Conservation (phyloP, 1,284 basidiomycete genomes). For the Paramarasmius palmivorus region DNA sequence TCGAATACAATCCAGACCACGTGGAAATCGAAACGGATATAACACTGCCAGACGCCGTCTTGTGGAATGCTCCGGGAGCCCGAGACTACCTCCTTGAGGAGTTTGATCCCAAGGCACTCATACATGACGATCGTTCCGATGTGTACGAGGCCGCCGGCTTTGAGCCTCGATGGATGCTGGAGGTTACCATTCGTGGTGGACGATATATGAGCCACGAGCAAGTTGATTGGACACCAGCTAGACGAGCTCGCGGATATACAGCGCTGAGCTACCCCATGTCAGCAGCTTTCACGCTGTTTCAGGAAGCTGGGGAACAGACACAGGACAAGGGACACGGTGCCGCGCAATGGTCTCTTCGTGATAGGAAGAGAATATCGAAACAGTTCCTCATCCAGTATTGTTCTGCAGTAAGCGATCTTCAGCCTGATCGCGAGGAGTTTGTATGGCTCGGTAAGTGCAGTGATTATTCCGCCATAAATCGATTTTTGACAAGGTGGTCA, state of each 20-base stretch:
- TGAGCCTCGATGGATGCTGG: background rate
- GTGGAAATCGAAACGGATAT: too few species aligned
- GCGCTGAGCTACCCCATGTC: background rate
- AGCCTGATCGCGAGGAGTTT: constrained; percentile 14
- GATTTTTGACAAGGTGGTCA: too few species aligned
- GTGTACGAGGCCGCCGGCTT: background rate
- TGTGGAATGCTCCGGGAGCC: too few species aligned
- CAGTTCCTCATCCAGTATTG: constrained; percentile 4
- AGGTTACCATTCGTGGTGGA: background rate
- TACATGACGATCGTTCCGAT: background rate
- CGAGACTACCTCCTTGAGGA: too few species aligned
- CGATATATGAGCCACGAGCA: background rate
- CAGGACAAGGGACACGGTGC: background rate
- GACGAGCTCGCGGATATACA: background rate
- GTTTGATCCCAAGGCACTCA: too few species aligned
- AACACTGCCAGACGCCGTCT: too few species aligned
- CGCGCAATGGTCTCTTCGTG: background rate
- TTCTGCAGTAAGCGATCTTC: background rate
- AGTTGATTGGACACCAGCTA: background rate
- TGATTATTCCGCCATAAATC: too few species aligned
- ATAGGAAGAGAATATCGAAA: background rate
- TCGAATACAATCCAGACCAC: too few species aligned
- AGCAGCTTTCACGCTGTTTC: background rate
- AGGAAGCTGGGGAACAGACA: background rate
- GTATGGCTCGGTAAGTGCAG: too few species aligned